Evolutionary conservation across 331 rosid species (phyloP), one percentile per base, ranked within the genome.

Genomic region (Erythrophleum ivorense): DNA sequence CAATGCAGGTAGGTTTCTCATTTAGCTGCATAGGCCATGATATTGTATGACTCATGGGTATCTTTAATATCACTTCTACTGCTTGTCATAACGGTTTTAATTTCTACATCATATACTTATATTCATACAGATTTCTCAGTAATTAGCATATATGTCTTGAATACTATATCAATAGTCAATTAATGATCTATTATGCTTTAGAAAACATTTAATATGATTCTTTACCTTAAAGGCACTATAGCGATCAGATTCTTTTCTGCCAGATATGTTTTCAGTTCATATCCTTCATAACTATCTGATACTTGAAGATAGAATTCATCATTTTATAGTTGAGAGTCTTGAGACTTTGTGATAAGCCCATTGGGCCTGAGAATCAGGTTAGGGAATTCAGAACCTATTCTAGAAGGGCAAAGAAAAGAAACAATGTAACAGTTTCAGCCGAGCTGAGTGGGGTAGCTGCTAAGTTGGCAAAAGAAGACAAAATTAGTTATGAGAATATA

Each of bases 1-100:
- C 83, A 96, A 96, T 82, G 97, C 97, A 49, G 99, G 99, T 94
- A 81, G 83, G 88, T 80, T 84, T 86, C 52, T 67, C 66, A 49
- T 81, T 78, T 68, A 66, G 55, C 79, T 87, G 79, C 82, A 53
- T 80, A 85, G 79, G 9, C 36, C 74, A 75, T 48, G 59, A 65
- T 83, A 60, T 24, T 79, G 43, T 69, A 31, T 75, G 40, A 65
- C 24, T 70, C 75, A 24, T 74, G 43, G 24, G 57, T 83, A 50
- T 58, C 71, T 66, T 49, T 80, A 7, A 3, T 46, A 50, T 64
- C 65, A 49, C 73, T 66, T 69, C 60, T 54, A n/a, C 45, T 69
- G 7, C 54, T 77, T 57, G 81, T 63, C 77, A 54, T 29, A 53
- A 15, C 83, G 65, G 24, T 78, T 62, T 70, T 34, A 59, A 54